Evolutionary conservation across 2,329 filamentous ascomycete genomes (phyloP), one percentile per base, ranked within the genome.

Genomic region (Colletotrichum sp.): DNA sequence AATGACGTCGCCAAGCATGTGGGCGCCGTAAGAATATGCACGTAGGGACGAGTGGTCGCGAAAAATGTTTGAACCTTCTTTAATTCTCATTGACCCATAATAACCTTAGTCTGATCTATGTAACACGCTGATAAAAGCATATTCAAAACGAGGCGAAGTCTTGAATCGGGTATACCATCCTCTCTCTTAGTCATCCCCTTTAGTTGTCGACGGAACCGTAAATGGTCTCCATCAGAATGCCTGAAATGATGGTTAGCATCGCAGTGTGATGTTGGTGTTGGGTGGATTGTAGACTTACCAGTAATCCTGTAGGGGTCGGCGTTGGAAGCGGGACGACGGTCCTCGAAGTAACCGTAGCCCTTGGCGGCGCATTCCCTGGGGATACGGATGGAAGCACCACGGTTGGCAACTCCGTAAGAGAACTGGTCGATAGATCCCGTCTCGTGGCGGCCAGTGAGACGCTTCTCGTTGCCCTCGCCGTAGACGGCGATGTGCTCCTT

Each of bases 341-440:
- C 94, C 87, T 98, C 96, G 80, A 98, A 98, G 92, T 98, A 98
- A 79, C 96, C 96, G 89, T 94, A 97, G 86, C 95, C 95, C 87
- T 98, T 95, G 84, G 94, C 93, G 65, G 94, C 96, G 81, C 91
- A 92, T 82, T 95, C 93, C 82, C 96, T 93, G 81, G 96, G 96
- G 81, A 99, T 97, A 86, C 97, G 95, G 83, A 99, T 96, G 52
- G 95, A 98, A 76, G 95, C 94, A 83, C 96, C 97, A 87, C 97
- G 96, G 93, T 99, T 96, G 86, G 97, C 97, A 78, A 99, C 93
- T 84, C 97, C 96, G 87, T 93, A 99, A 81, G 92, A 93, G 92
- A 99, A 99, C 85, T 94, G 92, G 84, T 99, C 96, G 83, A 98
- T 98, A 81, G 90, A 92, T 63, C 96, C 96, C 13, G 97, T 99